Base-by-base conservation (phyloP, 2,329 filamentous ascomycete genomes). In the Cercospora brassicicola region DNA sequence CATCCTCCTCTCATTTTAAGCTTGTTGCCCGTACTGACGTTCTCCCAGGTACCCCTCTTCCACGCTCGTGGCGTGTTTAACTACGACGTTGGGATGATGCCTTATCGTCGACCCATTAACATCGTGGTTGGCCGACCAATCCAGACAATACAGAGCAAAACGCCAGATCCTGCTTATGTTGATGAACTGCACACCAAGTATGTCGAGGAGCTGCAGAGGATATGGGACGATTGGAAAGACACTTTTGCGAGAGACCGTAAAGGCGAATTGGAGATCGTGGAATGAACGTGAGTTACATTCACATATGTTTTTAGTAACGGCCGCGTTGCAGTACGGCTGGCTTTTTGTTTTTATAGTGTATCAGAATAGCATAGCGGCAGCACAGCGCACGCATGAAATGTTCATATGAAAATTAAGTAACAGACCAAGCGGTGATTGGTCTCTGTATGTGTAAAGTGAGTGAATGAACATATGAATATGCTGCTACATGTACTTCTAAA, bases 71-170 rank as follows among this genome's bases (percentile, higher is more conserved):
- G 94, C 11, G 90, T 98, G 48, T 97, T 98, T 82, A 99, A 99
- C 80, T 98, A 99, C 78, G 95, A 99, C 78, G 92, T 97, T 13
- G 95, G 95, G 3, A 83, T 98, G 75, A 93, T 98, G 92, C 95
- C 95, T 0, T 98, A 97, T 79, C 89, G 95, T 11, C 85, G 90
- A 61, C 90, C 93, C 10, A 83, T 99, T 67, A 95, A 98, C 77
- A 88, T 97, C 59, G 94, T 99, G 11, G 91, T 97, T 13, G 94
- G 94, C 3, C 85, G 87, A 62, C 93, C 94, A 0, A 93, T 97
- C 69, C 83, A 84, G 70, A 90, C 97, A 5, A 82, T 86, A 61
- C 85, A 86, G 75, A 79, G 85, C 60, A 82, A 86, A 36, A 87
- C 89, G 69, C 91, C 94, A 0, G 86, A 90, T 26, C 87, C 90